Percentiles rank a stretch among this genome's conserved stretches.
These are phyloP conservation scores for Solanum sejunctum DNA, from an alignment of 257 asterid species.

Conservation along the genomic window DNA sequence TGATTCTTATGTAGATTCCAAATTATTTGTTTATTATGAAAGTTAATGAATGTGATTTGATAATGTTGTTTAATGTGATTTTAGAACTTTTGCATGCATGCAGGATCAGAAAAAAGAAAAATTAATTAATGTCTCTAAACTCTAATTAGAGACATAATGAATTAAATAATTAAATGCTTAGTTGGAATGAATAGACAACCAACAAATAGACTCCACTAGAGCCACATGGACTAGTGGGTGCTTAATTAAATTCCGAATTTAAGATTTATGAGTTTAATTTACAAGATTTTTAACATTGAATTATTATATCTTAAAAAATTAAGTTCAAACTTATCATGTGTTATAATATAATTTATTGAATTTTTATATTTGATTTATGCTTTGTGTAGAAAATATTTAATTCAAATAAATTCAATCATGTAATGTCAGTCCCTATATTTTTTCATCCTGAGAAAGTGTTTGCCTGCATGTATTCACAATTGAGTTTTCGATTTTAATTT, in stretches of 20 bases:
- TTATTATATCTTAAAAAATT: too few relatives aligned
- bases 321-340: too few relatives aligned
- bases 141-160: not conserved
- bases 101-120: not conserved
- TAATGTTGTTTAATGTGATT: not conserved
- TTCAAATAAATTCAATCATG: too few relatives aligned
- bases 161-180: not conserved
- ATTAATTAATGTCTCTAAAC: not conserved
- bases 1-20: not conserved
- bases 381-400: too few relatives aligned
- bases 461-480: too few relatives aligned
- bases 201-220: not conserved
- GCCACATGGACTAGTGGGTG: not conserved
- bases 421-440: too few relatives aligned
- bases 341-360: too few relatives aligned
- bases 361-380: too few relatives aligned
- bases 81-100: not conserved
- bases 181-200: not conserved
- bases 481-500: too few relatives aligned
- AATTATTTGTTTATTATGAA: not conserved
- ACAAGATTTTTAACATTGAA: too few relatives aligned
- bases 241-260: not conserved
- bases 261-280: not conserved
- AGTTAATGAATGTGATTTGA: not conserved
- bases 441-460: too few relatives aligned